phyloP scores from a whole-genome alignment of 2,329 filamentous ascomycete genomes.

The Neofusicoccum laricinum region DNA sequence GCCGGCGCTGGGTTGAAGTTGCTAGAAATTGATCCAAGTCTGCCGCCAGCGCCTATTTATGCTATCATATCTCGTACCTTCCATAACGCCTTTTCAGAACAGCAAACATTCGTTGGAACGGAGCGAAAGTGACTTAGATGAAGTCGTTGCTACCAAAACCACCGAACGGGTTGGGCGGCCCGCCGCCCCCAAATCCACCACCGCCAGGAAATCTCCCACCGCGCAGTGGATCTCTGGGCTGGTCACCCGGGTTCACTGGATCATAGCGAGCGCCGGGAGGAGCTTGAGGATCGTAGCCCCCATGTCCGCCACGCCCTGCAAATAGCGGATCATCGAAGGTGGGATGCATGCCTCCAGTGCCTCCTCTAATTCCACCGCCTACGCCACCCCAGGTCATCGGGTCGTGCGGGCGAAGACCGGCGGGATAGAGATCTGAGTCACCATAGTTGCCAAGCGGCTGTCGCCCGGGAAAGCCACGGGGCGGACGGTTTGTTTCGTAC shows the following conservation, averaged over 20 bases:
- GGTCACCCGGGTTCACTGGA: conserved; percentile 61
- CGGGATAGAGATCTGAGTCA: conserved; percentile 82
- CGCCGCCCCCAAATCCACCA: conserved; percentile 31
- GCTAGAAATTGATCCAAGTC: no score
- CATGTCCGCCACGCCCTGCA: conserved; percentile 53
- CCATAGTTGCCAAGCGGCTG: conserved; percentile 67
- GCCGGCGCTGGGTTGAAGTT: no score
- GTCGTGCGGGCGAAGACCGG: conserved; percentile 80
- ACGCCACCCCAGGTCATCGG: conserved; percentile 67
- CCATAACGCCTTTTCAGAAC: background rate
- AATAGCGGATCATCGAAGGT: conserved; percentile 92
- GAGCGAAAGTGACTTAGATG: conserved; percentile 35
- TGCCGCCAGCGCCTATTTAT: no score
- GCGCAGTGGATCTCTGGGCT: conserved; percentile 34
- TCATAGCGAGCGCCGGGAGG: conserved; percentile 92
- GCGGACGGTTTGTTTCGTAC: conserved; percentile 72
- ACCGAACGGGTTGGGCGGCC: conserved; percentile 58
- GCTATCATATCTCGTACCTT: background rate
- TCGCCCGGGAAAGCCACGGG: conserved; percentile 52
- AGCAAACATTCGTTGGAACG: no score
- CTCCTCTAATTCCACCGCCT: conserved; percentile 55
- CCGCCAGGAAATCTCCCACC: conserved; percentile 21
- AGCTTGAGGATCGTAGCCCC: conserved; percentile 64
- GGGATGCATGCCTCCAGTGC: conserved; percentile 85
- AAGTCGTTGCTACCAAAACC: conserved; percentile 61